Base-by-base conservation (phyloP, 305 asterid species). In the Fraxinus xanthoxyloides region DNA sequence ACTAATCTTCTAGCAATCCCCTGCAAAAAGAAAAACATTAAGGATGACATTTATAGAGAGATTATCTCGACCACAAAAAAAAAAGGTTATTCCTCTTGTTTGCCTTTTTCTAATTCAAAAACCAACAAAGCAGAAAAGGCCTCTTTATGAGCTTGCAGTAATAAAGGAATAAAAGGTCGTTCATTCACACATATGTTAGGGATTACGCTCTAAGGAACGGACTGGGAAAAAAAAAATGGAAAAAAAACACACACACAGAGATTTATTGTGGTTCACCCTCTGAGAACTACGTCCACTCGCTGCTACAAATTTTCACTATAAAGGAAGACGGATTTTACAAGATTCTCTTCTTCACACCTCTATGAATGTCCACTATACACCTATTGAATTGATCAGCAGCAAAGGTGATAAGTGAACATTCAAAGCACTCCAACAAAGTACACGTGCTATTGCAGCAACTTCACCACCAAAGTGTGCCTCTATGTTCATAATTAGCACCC, bases 1-100 rank as follows among this genome's bases (percentile, higher is more conserved):
- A 91, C 98, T 83, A 94, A 85, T 83, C 92, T 89, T 88, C 84
- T 87, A 13, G 98, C 98, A 63, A 92, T 95, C 26, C 98, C 98
- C 98, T 95, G 94, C 83, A 81, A 70, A 63, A 21, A 79, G 10
- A 17, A 30, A 31, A 31, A 31, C 7, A n/a, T 21, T 31, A 28
- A 28, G 74, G 74, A 28, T 4, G 13, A 67, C 3, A 67, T 67
- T 9, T 26, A 67, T 7, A 12, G 36, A 67, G 38, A 12, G 0
- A 67, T 26, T 67, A 67, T 26, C 21, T 70, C 43, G 31, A 12
- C 35, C 26, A 3, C n/a, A 24, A 4, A 9, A 56, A 61, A 26
- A 26, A 15, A 30, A 6, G 34, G 24, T 17, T 15, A 69, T 5
- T 17, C 24, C 43, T 23, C 38, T 17, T 2, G n/a, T 24, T 63